A percentile compares a stretch with the other conserved stretches of the same genome.
These are phyloP conservation scores for Rosa multiflora DNA, from an alignment of 306 rosid genomes.

Conservation along the genomic window DNA sequence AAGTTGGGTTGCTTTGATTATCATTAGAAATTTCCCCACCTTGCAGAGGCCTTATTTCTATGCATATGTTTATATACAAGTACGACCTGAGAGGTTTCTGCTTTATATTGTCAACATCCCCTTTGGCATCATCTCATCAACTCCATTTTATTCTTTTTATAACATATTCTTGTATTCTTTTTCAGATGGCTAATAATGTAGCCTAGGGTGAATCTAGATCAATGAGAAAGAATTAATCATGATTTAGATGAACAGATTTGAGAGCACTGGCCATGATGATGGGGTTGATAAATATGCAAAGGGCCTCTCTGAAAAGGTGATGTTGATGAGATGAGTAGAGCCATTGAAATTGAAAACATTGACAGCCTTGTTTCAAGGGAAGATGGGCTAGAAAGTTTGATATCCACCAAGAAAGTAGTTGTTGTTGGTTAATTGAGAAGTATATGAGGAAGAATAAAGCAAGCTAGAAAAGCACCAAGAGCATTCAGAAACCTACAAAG, in stretches of 20 bases:
- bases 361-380: constrained; percentile 56
- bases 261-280: constrained; percentile 55
- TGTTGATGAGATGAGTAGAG: constrained; percentile 59
- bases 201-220: constrained; percentile 37
- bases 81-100: constrained; percentile 13
- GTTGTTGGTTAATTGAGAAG: constrained; percentile 36
- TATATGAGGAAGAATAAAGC: constrained; percentile 59
- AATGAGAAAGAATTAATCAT: constrained; percentile 43
- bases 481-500: constrained; percentile 51
- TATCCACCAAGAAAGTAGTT: constrained; percentile 77
- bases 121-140: constrained; percentile 16
- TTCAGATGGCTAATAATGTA: constrained; percentile 15
- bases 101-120: constrained; percentile 23
- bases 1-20: constrained; percentile 30
- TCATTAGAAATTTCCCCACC: constrained; percentile 38
- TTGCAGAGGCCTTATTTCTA: constrained; percentile 16
- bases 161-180: neutral
- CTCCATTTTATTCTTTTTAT: constrained; percentile 12
- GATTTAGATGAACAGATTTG: constrained; percentile 37
- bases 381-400: constrained; percentile 49
- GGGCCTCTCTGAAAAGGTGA: constrained; percentile 47
- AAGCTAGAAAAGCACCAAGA: constrained; percentile 25
- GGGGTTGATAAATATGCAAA: constrained; percentile 65
- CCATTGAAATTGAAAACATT: constrained; percentile 63
- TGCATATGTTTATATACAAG: neutral